phyloP scores from a whole-genome alignment of 1,139 yeast genomes.

The Yamadazyma blattariae region DNA sequence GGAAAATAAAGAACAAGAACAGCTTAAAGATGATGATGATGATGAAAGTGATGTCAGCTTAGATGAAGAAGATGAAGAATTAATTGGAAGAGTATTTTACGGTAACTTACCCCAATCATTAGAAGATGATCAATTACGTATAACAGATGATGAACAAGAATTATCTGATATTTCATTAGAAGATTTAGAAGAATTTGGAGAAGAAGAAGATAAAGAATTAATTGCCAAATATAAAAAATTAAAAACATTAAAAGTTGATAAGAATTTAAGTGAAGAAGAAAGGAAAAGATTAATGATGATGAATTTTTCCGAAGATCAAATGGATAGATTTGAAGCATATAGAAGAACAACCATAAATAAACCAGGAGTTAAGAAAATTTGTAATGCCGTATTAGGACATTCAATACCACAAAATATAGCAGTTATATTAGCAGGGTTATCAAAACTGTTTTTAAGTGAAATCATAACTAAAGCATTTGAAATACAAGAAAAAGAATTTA shows the following conservation, averaged over 20 bases:
- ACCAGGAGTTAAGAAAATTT: slow-evolving; percentile 76
- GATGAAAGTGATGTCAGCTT: slow-evolving; percentile 37
- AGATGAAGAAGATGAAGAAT: slow-evolving; percentile 48
- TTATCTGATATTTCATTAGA: slow-evolving; percentile 18
- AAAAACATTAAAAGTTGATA: slow-evolving; percentile 20
- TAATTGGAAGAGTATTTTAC: slow-evolving; percentile 45
- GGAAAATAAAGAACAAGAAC: no score
- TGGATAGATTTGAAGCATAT: slow-evolving; percentile 84
- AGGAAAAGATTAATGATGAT: slow-evolving; percentile 65
- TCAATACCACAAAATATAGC: slow-evolving; percentile 83
- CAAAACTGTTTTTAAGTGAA: slow-evolving; percentile 87
- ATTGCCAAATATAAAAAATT: slow-evolving; percentile 30
- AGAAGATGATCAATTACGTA: slow-evolving; percentile 12
- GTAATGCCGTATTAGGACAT: slow-evolving; percentile 77
- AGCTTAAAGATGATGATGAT: no score
- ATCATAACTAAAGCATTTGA: slow-evolving; percentile 78
- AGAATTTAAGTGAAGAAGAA: slow-evolving; percentile 42
- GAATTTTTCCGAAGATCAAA: slow-evolving; percentile 76
- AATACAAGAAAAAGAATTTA: slow-evolving; percentile 55
- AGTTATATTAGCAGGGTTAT: slow-evolving; percentile 78
- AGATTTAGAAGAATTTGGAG: slow-evolving; percentile 14
- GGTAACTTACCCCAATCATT: slow-evolving; percentile 20
- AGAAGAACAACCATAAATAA: slow-evolving; percentile 80
- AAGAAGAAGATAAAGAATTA: slow-evolving; percentile 36
- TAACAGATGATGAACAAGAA: slow-evolving; percentile 25